A percentile compares a stretch with the other conserved stretches of the same genome.
These are phyloP conservation scores for Rosa chinensis DNA, from an alignment of 306 rosid species.

Conservation along the genomic window DNA sequence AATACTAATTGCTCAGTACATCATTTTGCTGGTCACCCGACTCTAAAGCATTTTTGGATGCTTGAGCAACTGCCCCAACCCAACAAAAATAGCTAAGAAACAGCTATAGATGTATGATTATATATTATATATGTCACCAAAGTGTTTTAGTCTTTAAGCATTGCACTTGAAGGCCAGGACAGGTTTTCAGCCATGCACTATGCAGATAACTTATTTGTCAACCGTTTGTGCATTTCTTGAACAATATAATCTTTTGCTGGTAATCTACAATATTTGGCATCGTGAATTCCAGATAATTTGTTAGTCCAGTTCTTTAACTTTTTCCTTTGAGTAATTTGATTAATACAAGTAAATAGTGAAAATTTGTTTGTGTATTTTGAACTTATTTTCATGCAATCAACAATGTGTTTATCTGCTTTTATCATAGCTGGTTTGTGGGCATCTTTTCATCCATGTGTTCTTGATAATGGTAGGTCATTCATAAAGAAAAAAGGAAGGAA, in stretches of 20 bases:
- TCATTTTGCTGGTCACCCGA: background rate
- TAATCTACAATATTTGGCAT: background rate
- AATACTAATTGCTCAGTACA: background rate
- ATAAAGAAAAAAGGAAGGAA: conserved; percentile 88
- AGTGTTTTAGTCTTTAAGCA: background rate
- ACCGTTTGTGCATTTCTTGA: background rate
- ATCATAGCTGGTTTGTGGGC: background rate
- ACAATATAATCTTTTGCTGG: background rate
- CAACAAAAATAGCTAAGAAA: background rate
- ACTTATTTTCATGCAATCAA: background rate
- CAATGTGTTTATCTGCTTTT: background rate
- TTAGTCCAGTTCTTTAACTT: background rate
- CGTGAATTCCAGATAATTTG: background rate
- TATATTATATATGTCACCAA: background rate
- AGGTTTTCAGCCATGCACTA: background rate
- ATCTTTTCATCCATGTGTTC: background rate
- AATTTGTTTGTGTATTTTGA: background rate
- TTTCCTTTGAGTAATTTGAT: background rate
- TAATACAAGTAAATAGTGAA: background rate
- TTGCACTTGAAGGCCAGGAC: background rate
- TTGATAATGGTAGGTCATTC: conserved; percentile 43
- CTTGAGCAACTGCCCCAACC: background rate
- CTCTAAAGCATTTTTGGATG: background rate
- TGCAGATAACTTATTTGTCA: background rate
- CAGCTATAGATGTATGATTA: background rate